These are phyloP conservation scores for Leishmania mexicana DNA, from an alignment of 208 protist genomes.

Conservation along the genomic window DNA sequence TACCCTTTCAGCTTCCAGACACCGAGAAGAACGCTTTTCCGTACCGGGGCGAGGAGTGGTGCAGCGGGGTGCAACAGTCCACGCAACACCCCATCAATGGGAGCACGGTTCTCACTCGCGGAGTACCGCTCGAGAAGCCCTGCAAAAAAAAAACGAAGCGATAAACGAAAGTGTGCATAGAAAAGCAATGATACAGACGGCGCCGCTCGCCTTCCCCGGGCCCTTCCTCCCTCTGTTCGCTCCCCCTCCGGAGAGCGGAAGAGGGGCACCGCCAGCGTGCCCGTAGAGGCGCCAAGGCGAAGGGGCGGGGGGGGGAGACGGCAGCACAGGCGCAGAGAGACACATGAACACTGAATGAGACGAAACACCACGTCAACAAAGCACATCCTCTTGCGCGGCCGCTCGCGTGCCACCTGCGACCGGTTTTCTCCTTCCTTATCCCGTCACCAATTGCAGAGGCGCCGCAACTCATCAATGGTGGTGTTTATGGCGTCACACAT, in stretches of 20 bases:
- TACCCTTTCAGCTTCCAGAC: not conserved
- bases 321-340: not conserved
- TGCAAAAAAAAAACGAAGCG: not conserved
- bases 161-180: not conserved
- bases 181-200: not conserved
- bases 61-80: not conserved
- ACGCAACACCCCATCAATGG: not conserved
- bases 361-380: not conserved
- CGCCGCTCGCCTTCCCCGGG: not conserved
- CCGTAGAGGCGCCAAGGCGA: not conserved
- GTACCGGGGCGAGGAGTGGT: not conserved
- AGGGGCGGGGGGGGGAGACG: not conserved
- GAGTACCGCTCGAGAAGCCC: not conserved
- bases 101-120: not conserved
- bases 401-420: too few species aligned
- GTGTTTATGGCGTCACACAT: constrained; percentile 42
- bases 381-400: too few species aligned
- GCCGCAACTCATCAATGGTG: constrained; percentile 32
- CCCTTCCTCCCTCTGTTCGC: not conserved
- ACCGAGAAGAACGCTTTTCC: not conserved
- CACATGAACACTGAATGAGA: not conserved
- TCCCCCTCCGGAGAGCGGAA: not conserved
- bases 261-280: not conserved
- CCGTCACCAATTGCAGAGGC: constrained; percentile 11
- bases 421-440: not conserved